Percentiles rank a stretch among this genome's conserved stretches.
phyloP scores from a whole-genome alignment of 73 alveolate genomes.

The Tetrahymena thermophila region DNA sequence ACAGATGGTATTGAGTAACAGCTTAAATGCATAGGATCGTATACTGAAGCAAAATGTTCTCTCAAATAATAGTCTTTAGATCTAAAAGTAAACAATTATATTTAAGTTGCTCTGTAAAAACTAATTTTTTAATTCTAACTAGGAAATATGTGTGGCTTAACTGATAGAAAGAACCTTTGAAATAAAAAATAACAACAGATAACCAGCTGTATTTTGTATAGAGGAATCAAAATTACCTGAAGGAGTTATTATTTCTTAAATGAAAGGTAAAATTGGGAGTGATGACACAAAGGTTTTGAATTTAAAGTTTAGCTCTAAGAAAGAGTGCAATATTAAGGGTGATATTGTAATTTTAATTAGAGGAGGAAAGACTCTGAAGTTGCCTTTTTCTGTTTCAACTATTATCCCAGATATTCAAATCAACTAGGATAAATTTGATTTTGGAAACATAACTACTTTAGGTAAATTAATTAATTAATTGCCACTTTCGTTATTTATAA shows the following conservation, averaged over 20 bases:
- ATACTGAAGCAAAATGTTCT: conserved; percentile 77
- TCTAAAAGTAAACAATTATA: conserved; percentile 19
- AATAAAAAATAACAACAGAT: conserved; percentile 57
- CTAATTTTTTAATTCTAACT: not conserved
- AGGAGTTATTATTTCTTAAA: conserved; percentile 61
- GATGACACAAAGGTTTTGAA: conserved; percentile 72
- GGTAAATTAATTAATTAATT: not conserved
- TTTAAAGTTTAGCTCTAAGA: conserved; percentile 72
- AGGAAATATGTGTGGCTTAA: conserved; percentile 70
- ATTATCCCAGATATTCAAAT: conserved; percentile 93
- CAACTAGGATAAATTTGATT: conserved; percentile 86
- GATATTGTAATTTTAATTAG: conserved; percentile 87
- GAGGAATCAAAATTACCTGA: conserved; percentile 46
- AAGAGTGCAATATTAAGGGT: conserved; percentile 76
- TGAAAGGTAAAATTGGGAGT: conserved; percentile 65
- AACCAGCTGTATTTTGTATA: conserved; percentile 72
- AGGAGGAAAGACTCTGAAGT: conserved; percentile 85
- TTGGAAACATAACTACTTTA: conserved; percentile 85
- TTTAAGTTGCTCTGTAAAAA: not conserved
- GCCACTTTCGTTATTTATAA: not conserved
- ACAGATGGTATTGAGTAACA: conserved; percentile 80
- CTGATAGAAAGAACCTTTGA: conserved; percentile 62
- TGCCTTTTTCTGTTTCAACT: conserved; percentile 83
- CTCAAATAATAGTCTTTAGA: conserved; percentile 62
- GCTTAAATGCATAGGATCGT: conserved; percentile 81